Conservation (phyloP, 2,329 filamentous ascomycete genomes). For the Cordyceps cicadae region DNA sequence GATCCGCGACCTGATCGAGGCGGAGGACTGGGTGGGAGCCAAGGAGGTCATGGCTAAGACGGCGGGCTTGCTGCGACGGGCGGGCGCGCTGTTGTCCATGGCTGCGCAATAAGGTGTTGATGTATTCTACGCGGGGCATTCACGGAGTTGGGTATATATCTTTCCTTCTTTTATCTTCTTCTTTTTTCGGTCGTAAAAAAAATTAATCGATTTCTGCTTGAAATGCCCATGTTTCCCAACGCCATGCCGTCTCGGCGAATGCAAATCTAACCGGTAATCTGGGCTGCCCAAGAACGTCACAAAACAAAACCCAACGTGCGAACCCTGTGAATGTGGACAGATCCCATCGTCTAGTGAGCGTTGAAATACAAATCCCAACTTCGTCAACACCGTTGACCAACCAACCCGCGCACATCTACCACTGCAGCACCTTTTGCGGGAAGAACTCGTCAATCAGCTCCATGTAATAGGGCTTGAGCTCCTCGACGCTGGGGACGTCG, state of each 20-base stretch:
- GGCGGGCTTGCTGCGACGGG: slow-evolving; percentile 50
- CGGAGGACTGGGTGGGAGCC: slow-evolving; percentile 55
- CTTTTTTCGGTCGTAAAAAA: too few species aligned
- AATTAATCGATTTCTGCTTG: background rate
- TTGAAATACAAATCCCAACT: background rate
- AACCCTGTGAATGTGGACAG: background rate
- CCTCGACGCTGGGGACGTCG: slow-evolving; percentile 64
- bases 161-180: background rate
- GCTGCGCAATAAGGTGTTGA: background rate
- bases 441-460: slow-evolving; percentile 37
- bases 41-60: slow-evolving; percentile 59
- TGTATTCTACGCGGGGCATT: slow-evolving; percentile 4
- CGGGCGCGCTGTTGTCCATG: slow-evolving; percentile 27
- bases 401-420: slow-evolving; percentile 20
- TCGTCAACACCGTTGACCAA: background rate
- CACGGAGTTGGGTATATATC: background rate
- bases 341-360: background rate
- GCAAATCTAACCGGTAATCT: background rate
- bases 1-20: slow-evolving; percentile 62
- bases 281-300: background rate
- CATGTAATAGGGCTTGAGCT: slow-evolving; percentile 54
- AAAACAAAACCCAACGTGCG: background rate
- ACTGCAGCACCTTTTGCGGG: slow-evolving; percentile 30
- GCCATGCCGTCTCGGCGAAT: background rate
- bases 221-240: background rate